These are phyloP conservation scores for Closterium sp. DNA, from an alignment of 139 green algal genomes.

Conservation along the genomic window DNA sequence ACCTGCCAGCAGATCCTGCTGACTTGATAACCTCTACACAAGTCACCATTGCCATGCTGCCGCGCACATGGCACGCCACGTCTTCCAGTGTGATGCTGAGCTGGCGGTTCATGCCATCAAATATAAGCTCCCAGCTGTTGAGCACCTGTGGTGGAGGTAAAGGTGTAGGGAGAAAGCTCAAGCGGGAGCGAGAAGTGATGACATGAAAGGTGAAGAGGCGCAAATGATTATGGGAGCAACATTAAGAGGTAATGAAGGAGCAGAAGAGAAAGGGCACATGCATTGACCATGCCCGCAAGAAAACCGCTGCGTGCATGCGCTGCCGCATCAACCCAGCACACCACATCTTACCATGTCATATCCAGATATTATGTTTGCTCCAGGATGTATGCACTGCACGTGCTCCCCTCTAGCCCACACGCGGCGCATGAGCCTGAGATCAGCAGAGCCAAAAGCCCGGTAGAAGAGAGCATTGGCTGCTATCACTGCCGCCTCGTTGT, in stretches of 20 bases:
- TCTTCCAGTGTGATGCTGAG: constrained; percentile 73
- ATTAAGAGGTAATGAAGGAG: too few species aligned
- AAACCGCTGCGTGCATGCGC: not conserved
- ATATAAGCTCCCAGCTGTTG: constrained; percentile 74
- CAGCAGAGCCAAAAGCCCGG: constrained; percentile 67
- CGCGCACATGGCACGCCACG: constrained; percentile 64
- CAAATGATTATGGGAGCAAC: too few species aligned
- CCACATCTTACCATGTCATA: constrained; percentile 62
- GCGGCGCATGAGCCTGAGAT: constrained; percentile 67
- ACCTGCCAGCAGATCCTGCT: constrained; percentile 26
- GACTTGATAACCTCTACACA: constrained; percentile 76
- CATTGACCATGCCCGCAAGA: too few species aligned
- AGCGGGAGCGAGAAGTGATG: not conserved
- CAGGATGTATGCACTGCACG: constrained; percentile 81
- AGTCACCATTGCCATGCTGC: constrained; percentile 68
- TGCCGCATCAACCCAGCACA: not conserved
- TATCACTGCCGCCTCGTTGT: constrained; percentile 68
- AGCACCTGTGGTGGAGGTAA: constrained; percentile 52
- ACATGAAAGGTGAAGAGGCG: not conserved
- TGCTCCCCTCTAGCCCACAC: constrained; percentile 79
- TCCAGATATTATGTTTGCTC: constrained; percentile 66
- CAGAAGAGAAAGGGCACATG: too few species aligned
- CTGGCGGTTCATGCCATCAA: constrained; percentile 53
- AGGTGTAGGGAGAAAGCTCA: not conserved
- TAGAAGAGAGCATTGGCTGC: constrained; percentile 83